Evolutionary conservation across 2,329 filamentous ascomycete species (phyloP).

Genomic region (Ophiostoma populinum): DNA sequence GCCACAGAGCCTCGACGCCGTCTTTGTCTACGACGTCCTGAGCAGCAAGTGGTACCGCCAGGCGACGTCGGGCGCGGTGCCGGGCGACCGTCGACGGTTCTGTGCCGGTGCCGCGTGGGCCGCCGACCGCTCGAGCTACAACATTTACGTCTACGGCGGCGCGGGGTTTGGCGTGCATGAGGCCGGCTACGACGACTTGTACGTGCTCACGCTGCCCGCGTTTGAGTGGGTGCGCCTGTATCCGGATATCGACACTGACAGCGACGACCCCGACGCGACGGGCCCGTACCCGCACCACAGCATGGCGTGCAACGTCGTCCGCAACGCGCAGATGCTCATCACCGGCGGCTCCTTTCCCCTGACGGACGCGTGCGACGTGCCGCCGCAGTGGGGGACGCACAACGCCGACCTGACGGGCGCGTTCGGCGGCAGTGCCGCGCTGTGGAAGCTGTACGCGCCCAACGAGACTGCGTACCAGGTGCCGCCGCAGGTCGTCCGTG

Average conservation of each 20-base stretch:
- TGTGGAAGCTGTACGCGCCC: constrained; percentile 36
- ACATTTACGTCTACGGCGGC: constrained; percentile 50
- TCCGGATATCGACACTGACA: constrained; percentile 23
- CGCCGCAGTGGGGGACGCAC: constrained; percentile 35
- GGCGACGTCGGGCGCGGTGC: constrained; percentile 33
- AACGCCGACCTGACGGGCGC: constrained; percentile 35
- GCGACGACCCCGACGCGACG: constrained; percentile 21
- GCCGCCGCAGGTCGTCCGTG: constrained; percentile 30
- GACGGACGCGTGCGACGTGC: constrained; percentile 31
- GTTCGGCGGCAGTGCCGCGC: constrained; percentile 23
- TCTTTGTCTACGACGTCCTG: constrained; percentile 43
- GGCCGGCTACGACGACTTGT: constrained; percentile 42
- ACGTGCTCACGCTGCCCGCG: constrained; percentile 42
- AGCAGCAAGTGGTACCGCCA: constrained; percentile 44
- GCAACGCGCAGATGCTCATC: constrained; percentile 42
- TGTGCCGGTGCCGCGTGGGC: constrained; percentile 45
- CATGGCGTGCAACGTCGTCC: constrained; percentile 38
- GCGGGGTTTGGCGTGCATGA: constrained; percentile 27
- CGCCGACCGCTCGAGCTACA: constrained; percentile 42
- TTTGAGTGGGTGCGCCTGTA: constrained; percentile 46
- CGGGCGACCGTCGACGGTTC: constrained; percentile 36
- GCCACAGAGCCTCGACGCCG: constrained; percentile 28
- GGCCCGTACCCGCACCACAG: constrained; percentile 32
- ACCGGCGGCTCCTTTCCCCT: constrained; percentile 41
- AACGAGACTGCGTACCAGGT: constrained; percentile 35